phyloP scores from a whole-genome alignment of 768 basidiomycete species.

The Termitomyces sp. region DNA sequence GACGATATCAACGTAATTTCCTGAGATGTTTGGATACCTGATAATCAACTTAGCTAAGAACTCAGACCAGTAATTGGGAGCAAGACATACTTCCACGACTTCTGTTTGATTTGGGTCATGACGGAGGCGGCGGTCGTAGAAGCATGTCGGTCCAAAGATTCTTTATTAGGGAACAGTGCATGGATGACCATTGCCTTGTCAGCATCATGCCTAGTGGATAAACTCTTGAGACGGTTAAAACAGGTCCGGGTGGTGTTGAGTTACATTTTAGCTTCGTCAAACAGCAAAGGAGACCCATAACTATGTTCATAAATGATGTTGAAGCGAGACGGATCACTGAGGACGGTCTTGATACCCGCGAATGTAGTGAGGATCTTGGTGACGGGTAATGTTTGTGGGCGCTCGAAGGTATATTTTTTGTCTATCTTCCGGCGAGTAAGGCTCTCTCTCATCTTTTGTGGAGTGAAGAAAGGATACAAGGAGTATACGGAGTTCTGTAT shows the following conservation, averaged over 20 bases:
- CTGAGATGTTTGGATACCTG: conserved; percentile 1
- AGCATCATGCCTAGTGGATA: conserved; percentile 22
- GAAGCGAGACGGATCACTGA: conserved; percentile 31
- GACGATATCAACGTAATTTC: conserved; percentile 2
- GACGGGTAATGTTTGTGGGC: conserved; percentile 26
- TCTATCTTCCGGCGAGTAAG: conserved; percentile 35
- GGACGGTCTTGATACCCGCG: conserved; percentile 30
- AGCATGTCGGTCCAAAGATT: conserved; percentile 23
- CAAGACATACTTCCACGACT: conserved; percentile 21
- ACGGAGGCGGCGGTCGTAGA: conserved; percentile 26
- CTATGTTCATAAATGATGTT: conserved; percentile 32
- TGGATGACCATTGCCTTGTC: conserved; percentile 28
- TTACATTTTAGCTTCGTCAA: conserved; percentile 32
- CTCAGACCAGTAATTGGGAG: background rate
- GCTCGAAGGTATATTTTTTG: conserved; percentile 37
- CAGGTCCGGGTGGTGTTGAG: background rate
- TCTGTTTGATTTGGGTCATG: conserved; percentile 24
- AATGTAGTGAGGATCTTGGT: conserved; percentile 30
- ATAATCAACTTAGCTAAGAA: background rate
- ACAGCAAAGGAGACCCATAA: conserved; percentile 37
- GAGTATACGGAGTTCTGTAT: conserved; percentile 14
- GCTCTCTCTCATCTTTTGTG: conserved; percentile 28
- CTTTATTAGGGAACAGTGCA: conserved; percentile 31
- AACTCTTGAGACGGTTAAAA: background rate
- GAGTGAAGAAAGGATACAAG: conserved; percentile 40